phyloP scores from a whole-genome alignment of 768 basidiomycete genomes.

The Macrolepiota albuminosa region DNA sequence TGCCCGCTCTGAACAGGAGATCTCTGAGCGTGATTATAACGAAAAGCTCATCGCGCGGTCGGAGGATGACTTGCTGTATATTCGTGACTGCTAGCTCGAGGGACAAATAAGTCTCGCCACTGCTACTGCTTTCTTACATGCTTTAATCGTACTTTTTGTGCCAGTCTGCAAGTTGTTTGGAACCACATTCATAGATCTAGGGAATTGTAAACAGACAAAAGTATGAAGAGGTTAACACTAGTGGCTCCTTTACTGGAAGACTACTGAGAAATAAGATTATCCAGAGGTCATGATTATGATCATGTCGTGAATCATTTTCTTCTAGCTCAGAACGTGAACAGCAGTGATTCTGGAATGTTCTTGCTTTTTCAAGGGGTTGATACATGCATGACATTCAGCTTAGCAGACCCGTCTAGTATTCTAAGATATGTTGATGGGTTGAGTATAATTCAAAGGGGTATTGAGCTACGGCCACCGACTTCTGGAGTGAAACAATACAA shows the following conservation, averaged over 20 bases:
- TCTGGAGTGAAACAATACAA: neutral
- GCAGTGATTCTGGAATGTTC: neutral
- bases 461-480: neutral
- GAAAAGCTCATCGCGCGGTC: neutral
- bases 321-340: neutral
- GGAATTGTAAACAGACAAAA: neutral
- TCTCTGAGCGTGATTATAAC: neutral
- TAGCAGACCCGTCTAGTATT: neutral
- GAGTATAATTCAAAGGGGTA: neutral
- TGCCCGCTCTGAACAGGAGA: neutral
- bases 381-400: neutral
- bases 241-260: neutral
- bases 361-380: neutral
- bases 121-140: neutral
- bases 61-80: neutral
- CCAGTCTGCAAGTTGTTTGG: neutral
- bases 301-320: neutral
- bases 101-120: neutral
- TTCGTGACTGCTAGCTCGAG: conserved; percentile 3
- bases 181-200: neutral
- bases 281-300: neutral
- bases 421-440: neutral
- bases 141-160: neutral
- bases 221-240: neutral
- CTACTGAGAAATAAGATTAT: neutral